Percentiles rank a stretch among this genome's conserved stretches.
Evolutionary conservation across 495 filamentous ascomycete species (phyloP).

Genomic region (Margaritispora aquatica): DNA sequence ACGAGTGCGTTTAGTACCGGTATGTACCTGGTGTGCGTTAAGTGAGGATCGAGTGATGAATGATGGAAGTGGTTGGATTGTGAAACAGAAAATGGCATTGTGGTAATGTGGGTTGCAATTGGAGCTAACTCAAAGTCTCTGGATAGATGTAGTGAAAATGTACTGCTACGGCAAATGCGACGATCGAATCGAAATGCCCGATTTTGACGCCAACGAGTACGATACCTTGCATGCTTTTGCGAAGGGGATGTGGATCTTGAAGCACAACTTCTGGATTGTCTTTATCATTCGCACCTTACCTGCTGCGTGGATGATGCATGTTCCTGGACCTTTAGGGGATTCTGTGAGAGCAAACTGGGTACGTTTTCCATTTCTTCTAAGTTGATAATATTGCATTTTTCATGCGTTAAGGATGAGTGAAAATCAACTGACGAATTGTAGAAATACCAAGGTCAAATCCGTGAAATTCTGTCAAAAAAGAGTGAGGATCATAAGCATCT

Average conservation of each 20-base stretch:
- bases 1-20: slow-evolving; percentile 4
- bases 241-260: not conserved
- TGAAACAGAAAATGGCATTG: no score
- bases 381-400: not conserved
- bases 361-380: not conserved
- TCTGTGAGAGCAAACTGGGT: no score
- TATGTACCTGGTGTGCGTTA: not conserved
- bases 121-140: no score
- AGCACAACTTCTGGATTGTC: slow-evolving; percentile 10
- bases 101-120: no score
- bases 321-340: no score
- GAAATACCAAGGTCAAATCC: not conserved
- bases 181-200: slow-evolving; percentile 1
- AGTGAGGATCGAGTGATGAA: not conserved
- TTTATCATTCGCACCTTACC: no score
- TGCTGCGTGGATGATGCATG: no score
- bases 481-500: not conserved
- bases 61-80: no score
- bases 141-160: slow-evolving; percentile 12
- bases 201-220: slow-evolving; percentile 3
- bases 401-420: not conserved
- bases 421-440: not conserved
- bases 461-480: not conserved
- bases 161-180: slow-evolving; percentile 9
- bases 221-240: not conserved